These are phyloP conservation scores for Borovskyia barvae DNA, from an alignment of 208 protist genomes.

Conservation along the genomic window DNA sequence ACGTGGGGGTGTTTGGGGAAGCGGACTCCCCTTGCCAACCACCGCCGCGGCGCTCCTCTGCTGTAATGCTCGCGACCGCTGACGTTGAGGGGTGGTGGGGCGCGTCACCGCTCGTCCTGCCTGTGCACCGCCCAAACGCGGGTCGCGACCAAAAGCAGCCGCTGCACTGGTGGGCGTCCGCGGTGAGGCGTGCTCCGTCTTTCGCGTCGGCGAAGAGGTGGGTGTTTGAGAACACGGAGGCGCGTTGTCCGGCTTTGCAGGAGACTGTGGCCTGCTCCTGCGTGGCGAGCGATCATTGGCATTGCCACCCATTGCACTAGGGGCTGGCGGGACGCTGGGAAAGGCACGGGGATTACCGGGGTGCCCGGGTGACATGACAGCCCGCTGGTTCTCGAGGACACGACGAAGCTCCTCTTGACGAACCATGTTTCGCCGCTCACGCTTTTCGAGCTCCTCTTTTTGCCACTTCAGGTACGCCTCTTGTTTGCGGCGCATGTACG, in stretches of 20 bases:
- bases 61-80: neutral
- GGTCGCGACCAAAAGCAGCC: conserved; percentile 17
- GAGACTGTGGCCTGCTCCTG: conserved; percentile 6
- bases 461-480: conserved; percentile 78
- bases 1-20: neutral
- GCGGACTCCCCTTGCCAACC: neutral
- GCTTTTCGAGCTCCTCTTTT: conserved; percentile 48
- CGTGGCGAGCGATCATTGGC: conserved; percentile 1
- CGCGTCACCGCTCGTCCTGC: conserved; percentile 7
- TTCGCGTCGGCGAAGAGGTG: conserved; percentile 6
- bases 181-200: neutral
- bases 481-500: conserved; percentile 87
- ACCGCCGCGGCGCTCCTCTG: conserved; percentile 6
- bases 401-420: conserved; percentile 60
- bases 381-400: conserved; percentile 63
- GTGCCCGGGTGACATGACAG: conserved; percentile 21
- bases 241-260: conserved; percentile 10
- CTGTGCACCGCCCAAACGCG: conserved; percentile 7
- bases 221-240: conserved; percentile 1
- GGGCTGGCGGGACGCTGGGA: too few relatives aligned
- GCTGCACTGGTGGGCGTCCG: conserved; percentile 12
- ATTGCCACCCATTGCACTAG: too few relatives aligned
- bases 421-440: conserved; percentile 49
- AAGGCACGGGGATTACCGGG: conserved; percentile 1
- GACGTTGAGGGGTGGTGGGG: conserved; percentile 15